These are phyloP conservation scores for Polysphondylium violaceum DNA, from an alignment of 78 protist genomes.

Conservation along the genomic window DNA sequence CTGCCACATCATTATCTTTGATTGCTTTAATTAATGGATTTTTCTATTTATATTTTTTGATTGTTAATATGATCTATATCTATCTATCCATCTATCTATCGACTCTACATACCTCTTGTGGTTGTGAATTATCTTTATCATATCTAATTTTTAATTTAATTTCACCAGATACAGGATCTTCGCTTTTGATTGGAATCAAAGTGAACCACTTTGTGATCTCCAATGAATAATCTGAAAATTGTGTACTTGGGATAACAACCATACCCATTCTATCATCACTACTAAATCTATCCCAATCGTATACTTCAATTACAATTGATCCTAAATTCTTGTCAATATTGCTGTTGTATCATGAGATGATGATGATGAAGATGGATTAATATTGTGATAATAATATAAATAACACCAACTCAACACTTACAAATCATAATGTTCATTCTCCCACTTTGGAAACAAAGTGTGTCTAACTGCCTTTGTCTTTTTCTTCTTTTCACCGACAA, in stretches of 20 bases:
- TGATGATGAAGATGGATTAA: not conserved
- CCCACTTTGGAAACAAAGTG: constrained; percentile 68
- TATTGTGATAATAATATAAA: not conserved
- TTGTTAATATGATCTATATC: not conserved
- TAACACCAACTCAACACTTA: not conserved
- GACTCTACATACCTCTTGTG: not conserved
- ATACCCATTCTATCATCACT: constrained; percentile 76
- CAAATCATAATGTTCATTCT: constrained; percentile 43
- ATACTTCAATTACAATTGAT: constrained; percentile 39
- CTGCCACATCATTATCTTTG: constrained; percentile 32
- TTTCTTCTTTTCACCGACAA: constrained; percentile 64
- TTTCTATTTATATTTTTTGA: constrained; percentile 8
- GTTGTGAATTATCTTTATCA: constrained; percentile 28
- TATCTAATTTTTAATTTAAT: constrained; percentile 21
- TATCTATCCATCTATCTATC: not conserved
- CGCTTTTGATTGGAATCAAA: constrained; percentile 42
- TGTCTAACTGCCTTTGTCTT: constrained; percentile 72
- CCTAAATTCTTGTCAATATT: constrained; percentile 1
- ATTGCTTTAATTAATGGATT: constrained; percentile 70
- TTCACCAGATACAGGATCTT: constrained; percentile 58
- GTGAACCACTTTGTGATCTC: constrained; percentile 66
- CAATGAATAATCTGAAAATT: constrained; percentile 2
- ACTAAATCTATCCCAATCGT: constrained; percentile 78
- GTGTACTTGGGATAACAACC: constrained; percentile 9
- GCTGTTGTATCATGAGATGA: not conserved